Evolutionary conservation across 2,329 filamentous ascomycete genomes (phyloP).

Genomic region (Talaromyces sp.): DNA sequence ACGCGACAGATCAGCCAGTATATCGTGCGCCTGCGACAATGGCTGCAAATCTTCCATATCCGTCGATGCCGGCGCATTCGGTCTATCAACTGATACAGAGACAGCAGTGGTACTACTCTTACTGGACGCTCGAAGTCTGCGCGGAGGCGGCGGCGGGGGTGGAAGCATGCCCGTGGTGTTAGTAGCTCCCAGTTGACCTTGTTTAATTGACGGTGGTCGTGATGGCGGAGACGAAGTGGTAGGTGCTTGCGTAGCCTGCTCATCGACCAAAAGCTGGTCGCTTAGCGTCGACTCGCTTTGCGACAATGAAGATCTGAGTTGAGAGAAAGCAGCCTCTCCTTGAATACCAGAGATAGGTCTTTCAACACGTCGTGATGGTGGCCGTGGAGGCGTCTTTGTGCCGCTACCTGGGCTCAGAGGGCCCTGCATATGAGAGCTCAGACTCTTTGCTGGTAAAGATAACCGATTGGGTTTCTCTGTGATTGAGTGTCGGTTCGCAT

Average conservation of each 20-base stretch:
- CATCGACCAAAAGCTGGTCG: slow-evolving; percentile 13
- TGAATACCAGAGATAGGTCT: slow-evolving; percentile 11
- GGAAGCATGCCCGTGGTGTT: slow-evolving; percentile 25
- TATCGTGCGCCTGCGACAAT: slow-evolving; percentile 48
- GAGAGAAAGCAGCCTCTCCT: slow-evolving; percentile 19
- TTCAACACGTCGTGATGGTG: slow-evolving; percentile 50
- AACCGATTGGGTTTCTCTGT: slow-evolving; percentile 29
- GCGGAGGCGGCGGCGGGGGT: slow-evolving; percentile 48
- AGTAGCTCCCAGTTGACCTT: slow-evolving; percentile 25
- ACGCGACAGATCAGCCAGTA: slow-evolving; percentile 68
- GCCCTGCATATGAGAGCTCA: slow-evolving; percentile 37
- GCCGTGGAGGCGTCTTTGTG: slow-evolving; percentile 49
- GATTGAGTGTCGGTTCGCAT: slow-evolving; percentile 31
- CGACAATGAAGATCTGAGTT: slow-evolving; percentile 9
- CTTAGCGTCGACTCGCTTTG: slow-evolving; percentile 4
- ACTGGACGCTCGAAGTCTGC: slow-evolving; percentile 43
- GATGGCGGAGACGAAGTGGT: slow-evolving; percentile 22
- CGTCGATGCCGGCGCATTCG: neutral
- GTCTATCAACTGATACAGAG: neutral
- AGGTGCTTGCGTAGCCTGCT: slow-evolving; percentile 17
- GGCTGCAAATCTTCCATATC: slow-evolving; percentile 20
- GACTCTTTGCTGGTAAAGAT: slow-evolving; percentile 44
- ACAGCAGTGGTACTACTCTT: slow-evolving; percentile 30
- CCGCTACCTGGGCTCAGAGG: slow-evolving; percentile 27
- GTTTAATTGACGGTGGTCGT: slow-evolving; percentile 28